Base-by-base conservation (phyloP, 2,329 filamentous ascomycete species). In the Neonectria coccinea region DNA sequence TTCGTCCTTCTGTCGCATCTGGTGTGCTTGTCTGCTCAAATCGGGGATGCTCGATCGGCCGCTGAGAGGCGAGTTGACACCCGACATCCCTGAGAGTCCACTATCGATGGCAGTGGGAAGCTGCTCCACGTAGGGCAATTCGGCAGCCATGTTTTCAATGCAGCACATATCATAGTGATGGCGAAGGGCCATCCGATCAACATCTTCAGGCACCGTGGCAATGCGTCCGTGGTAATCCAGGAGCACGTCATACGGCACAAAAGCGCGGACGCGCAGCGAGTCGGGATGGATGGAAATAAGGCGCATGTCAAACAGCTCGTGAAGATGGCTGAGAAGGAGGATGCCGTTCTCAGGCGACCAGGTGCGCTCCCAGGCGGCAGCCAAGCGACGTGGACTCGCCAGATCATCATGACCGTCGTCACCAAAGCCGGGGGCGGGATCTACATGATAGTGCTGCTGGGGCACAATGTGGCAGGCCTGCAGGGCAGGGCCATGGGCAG, bases 151-250 rank as follows among this genome's bases (percentile, higher is more conserved):
- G 25, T 72, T 72, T 48, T 72, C 68, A 29, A 72, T 69, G 42
- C 68, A 72, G 27, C 59, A 70, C 67, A 72, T 72, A 5, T 70
- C 65, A 31, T 66, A 72, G 33, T 71, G 66, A 39, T 70, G 66
- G 12, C 65, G 67, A 22, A 73, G 44, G 8, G 69, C 67, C 3
- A 16, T 39, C 5, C 33, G 47, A 42, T 71, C 66, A 12, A 70
- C 51, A 11, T 7, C 20, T 8, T 7, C 2, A 5, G 69, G 44
- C 5, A 71, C 2, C 1, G 33, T 18, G 16, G 70, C 70, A n/a
- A 29, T 20, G 1, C 22, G 7, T 11, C 65, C 65, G 50, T 73
- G 57, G 36, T 64, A 68, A 1, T 66, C 59, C 7, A 47, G n/a
- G 0, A 71, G 20, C 9, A 68, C 31, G 47, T 73, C 59, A 42